Conservation (phyloP, 441 rosid genomes). For the Breynia disticha region DNA sequence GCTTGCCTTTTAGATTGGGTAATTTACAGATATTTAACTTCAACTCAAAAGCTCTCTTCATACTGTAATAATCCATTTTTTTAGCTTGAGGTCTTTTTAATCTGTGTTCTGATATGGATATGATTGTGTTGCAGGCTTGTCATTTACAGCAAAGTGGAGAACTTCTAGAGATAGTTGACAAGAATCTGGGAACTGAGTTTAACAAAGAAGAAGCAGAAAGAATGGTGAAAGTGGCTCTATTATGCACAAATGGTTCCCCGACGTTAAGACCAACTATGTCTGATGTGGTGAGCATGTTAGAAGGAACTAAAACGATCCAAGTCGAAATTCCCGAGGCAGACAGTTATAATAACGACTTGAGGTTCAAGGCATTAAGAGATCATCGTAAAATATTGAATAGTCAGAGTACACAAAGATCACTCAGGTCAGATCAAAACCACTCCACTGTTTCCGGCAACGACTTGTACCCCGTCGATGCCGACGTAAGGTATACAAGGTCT, state of each 20-base stretch:
- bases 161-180: constrained; percentile 36
- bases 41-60: too few relatives aligned
- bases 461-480: too few relatives aligned
- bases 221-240: constrained; percentile 43
- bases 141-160: constrained; percentile 35
- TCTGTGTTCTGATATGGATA: neutral
- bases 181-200: constrained; percentile 29
- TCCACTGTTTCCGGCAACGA: too few relatives aligned
- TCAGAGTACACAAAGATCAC: too few relatives aligned
- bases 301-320: constrained; percentile 38
- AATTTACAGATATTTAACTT: constrained; percentile 1
- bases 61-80: too few relatives aligned
- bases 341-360: constrained; percentile 30
- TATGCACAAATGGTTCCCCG: constrained; percentile 57
- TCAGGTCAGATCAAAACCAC: too few relatives aligned
- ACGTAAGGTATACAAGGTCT: too few relatives aligned
- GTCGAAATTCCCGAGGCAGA: constrained; percentile 34
- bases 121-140: constrained; percentile 36
- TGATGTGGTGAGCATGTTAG: constrained; percentile 57
- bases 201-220: constrained; percentile 41
- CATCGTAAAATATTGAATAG: constrained; percentile 10
- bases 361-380: constrained; percentile 42
- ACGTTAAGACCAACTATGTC: constrained; percentile 62
- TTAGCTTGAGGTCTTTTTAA: too few relatives aligned
- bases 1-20: constrained; percentile 72